phyloP scores from a whole-genome alignment of 1,139 yeast genomes.

The Pichia sp. region DNA sequence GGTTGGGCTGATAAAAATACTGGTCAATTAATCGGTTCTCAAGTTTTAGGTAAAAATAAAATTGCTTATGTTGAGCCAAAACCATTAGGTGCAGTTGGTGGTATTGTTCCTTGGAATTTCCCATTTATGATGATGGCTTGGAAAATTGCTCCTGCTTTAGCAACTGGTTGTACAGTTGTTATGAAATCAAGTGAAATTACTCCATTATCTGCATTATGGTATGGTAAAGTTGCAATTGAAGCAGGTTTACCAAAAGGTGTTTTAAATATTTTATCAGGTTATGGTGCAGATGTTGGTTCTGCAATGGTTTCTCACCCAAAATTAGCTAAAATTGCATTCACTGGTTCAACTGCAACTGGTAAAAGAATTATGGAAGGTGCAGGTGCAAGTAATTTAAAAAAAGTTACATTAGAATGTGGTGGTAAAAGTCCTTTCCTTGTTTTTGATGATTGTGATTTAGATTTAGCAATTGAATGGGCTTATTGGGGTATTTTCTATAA shows the following conservation, averaged over 20 bases:
- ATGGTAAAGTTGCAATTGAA: constrained; percentile 53
- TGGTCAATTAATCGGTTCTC: constrained; percentile 52
- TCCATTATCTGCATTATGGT: constrained; percentile 69
- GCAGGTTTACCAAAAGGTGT: constrained; percentile 84
- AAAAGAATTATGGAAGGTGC: constrained; percentile 69
- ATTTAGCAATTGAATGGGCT: constrained; percentile 39
- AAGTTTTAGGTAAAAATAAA: constrained; percentile 25
- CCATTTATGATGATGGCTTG: constrained; percentile 76
- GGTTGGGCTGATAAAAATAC: constrained; percentile 81
- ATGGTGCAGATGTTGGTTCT: constrained; percentile 59
- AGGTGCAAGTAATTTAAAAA: constrained; percentile 60
- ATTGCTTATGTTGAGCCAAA: constrained; percentile 59
- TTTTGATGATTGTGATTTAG: constrained; percentile 45
- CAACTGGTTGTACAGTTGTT: constrained; percentile 77
- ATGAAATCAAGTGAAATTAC: constrained; percentile 80
- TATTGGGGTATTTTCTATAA: constrained; percentile 41
- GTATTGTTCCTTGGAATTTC: constrained; percentile 86
- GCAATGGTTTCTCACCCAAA: constrained; percentile 53
- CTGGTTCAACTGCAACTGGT: constrained; percentile 85
- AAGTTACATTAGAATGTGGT: constrained; percentile 70
- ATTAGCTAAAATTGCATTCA: constrained; percentile 72
- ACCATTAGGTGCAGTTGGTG: constrained; percentile 75
- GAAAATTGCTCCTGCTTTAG: constrained; percentile 78
- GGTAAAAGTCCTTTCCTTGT: constrained; percentile 53
- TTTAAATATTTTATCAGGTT: constrained; percentile 65